Evolutionary conservation across 139 green algal genomes (phyloP).

Genomic region (Closterium sp.): DNA sequence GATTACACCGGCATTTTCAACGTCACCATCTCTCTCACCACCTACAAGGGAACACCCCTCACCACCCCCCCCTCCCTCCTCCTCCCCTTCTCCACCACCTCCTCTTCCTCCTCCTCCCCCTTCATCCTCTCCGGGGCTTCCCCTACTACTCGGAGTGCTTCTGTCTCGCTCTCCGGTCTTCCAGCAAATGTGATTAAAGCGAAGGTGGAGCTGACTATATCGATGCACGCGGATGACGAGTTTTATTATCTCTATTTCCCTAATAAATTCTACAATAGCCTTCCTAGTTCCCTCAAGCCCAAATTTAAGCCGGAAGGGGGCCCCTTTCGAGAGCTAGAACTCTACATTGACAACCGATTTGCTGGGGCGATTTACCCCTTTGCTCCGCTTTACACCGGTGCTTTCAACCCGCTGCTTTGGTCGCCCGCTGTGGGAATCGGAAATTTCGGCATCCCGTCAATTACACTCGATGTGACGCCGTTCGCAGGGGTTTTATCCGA

Average conservation of each 20-base stretch:
- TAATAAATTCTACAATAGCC: background rate
- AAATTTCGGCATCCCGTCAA: background rate
- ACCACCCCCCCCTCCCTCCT: background rate
- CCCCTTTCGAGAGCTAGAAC: background rate
- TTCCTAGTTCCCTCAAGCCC: background rate
- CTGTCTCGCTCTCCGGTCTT: background rate
- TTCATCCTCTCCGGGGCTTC: background rate
- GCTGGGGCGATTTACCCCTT: background rate
- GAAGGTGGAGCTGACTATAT: background rate
- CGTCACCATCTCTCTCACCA: background rate
- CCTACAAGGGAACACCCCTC: background rate
- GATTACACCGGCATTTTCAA: background rate
- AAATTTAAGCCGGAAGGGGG: background rate
- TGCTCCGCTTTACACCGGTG: background rate
- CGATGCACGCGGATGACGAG: background rate
- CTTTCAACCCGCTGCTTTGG: constrained; percentile 22
- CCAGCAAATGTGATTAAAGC: background rate
- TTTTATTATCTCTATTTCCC: background rate
- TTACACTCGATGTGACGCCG: constrained; percentile 22
- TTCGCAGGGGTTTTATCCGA: constrained; percentile 19
- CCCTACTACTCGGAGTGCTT: background rate
- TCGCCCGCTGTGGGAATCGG: constrained; percentile 19
- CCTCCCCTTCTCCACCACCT: background rate
- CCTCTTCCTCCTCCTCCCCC: background rate
- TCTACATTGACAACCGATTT: background rate